Base-by-base conservation (phyloP, 2,329 filamentous ascomycete genomes). In the Colletotrichum sp. region DNA sequence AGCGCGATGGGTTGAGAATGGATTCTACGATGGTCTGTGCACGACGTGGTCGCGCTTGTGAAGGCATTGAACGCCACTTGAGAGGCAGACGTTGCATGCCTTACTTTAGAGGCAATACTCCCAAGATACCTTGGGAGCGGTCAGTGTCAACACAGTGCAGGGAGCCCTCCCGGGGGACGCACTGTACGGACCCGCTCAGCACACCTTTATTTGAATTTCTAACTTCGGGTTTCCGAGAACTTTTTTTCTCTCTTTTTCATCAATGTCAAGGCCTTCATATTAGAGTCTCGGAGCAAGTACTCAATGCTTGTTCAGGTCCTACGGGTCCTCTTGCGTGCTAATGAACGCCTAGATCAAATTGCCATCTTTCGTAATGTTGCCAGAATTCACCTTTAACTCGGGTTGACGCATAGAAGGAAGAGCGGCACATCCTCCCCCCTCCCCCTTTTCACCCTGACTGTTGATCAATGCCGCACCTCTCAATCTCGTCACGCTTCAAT, bases 281-380 rank as follows among this genome's bases (percentile, higher is more conserved):
- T 99, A 99, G 97, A 99, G 97, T 99, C 97, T 98, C 96, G 96
- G 94, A 94, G 93, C 92, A 95, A 92, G 94, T 86, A 84, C 84
- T 96, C 95, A 95, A 91, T 99, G 92, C 94, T 95, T 96, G 93
- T 95, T 95, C 95, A 98, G 95, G 92, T 93, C 91, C 93, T 90
- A 86, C 86, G 89, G 87, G 91, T 93, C 89, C 91, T 95, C 96
- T 94, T 89, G 95, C 96, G 96, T 95, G 97, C 97, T 99, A 92
- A 96, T 93, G 95, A 96, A 95, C 90, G 95, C 94, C 96, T 94
- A 95, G 98, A 95, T 94, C 84, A 89, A 92, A 89, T 88, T 86
- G 90, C 93, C 91, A 92, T 94, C 91, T 91, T 91, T 93, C 88
- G 91, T 89, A 87, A 89, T 89, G 92, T 94, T 93, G 87, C 92